These are phyloP conservation scores for Stagonosporopsis tanaceti DNA, from an alignment of 2,329 filamentous ascomycete genomes.

Conservation along the genomic window DNA sequence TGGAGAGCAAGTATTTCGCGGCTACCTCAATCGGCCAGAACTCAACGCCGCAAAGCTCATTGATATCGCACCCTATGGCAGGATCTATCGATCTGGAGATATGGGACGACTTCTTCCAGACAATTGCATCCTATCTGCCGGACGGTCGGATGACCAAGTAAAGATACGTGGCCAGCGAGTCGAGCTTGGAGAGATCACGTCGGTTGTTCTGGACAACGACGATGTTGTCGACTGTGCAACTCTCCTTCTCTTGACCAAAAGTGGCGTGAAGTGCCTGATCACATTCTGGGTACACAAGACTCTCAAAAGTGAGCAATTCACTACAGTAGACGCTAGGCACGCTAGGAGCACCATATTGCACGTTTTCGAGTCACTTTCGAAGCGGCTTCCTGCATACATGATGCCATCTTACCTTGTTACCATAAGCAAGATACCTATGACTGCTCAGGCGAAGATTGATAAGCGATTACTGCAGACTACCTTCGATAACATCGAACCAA, in stretches of 20 bases:
- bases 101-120: constrained; percentile 80
- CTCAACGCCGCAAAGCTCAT: constrained; percentile 74
- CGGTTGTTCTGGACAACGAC: constrained; percentile 62
- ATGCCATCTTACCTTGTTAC: constrained; percentile 77
- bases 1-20: constrained; percentile 78
- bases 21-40: constrained; percentile 73
- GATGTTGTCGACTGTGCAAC: constrained; percentile 70
- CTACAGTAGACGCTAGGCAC: constrained; percentile 49
- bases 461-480: constrained; percentile 59
- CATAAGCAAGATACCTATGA: constrained; percentile 73
- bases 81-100: constrained; percentile 84
- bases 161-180: constrained; percentile 84
- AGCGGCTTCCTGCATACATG: constrained; percentile 76
- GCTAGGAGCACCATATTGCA: constrained; percentile 36
- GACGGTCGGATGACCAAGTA: constrained; percentile 79
- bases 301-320: constrained; percentile 38
- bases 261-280: constrained; percentile 63
- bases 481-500: constrained; percentile 58
- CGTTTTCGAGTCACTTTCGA: constrained; percentile 64
- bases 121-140: constrained; percentile 75
- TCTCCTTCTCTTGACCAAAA: constrained; percentile 60
- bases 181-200: constrained; percentile 79
- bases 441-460: constrained; percentile 78
- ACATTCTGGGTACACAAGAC: constrained; percentile 70
- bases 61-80: constrained; percentile 71